Evolutionary conservation across 768 basidiomycete species (phyloP).

Genomic region (Collybia sp.): DNA sequence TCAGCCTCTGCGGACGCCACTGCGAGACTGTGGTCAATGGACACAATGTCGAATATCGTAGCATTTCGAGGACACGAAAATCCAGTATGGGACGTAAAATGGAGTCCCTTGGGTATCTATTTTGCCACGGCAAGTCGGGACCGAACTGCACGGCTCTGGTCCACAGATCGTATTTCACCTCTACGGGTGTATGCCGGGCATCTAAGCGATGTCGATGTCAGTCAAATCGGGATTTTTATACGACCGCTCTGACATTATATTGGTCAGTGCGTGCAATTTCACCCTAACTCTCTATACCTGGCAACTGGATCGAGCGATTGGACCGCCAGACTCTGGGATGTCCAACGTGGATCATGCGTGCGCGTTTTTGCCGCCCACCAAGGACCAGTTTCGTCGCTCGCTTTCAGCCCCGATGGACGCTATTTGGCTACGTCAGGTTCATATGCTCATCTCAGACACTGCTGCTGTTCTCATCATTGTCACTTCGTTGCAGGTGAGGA

Average conservation of each 20-base stretch:
- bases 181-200: slow-evolving; percentile 94
- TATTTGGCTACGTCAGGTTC: slow-evolving; percentile 88
- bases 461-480: neutral
- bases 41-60: slow-evolving; percentile 90
- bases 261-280: slow-evolving; percentile 85
- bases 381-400: slow-evolving; percentile 79
- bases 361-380: slow-evolving; percentile 96
- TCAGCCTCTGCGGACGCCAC: slow-evolving; percentile 94
- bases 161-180: slow-evolving; percentile 83
- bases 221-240: slow-evolving; percentile 24
- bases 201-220: slow-evolving; percentile 92
- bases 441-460: slow-evolving; percentile 3
- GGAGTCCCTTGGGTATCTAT: slow-evolving; percentile 98
- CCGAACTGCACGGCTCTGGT: slow-evolving; percentile 93
- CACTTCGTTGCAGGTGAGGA: slow-evolving; percentile 62
- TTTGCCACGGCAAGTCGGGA: slow-evolving; percentile 96
- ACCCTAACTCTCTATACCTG: slow-evolving; percentile 95
- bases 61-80: slow-evolving; percentile 96
- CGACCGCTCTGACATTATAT: slow-evolving; percentile 1
- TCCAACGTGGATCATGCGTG: slow-evolving; percentile 91
- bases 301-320: slow-evolving; percentile 96
- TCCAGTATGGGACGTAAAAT: slow-evolving; percentile 98
- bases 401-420: slow-evolving; percentile 90
- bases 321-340: slow-evolving; percentile 96
- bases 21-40: slow-evolving; percentile 89